Evolutionary conservation across 352 stramenopile genomes (phyloP).

Genomic region (Phytophthora macrochlamydospora): DNA sequence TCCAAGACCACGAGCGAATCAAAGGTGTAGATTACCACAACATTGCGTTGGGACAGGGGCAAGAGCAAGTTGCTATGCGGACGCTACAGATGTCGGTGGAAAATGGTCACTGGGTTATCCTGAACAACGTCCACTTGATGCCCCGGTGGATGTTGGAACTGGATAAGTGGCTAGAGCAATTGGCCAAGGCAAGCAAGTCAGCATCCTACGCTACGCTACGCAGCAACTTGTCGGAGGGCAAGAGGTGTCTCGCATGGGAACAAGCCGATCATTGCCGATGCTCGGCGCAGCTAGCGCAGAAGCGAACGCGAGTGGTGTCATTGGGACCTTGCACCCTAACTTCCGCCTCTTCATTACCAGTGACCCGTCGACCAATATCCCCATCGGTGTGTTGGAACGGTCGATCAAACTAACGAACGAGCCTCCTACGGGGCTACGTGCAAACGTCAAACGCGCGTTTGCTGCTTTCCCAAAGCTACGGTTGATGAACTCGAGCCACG

Average conservation of each 20-base stretch:
- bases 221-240: conserved; percentile 29
- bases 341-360: conserved; percentile 91
- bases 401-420: conserved; percentile 92
- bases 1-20: conserved; percentile 90
- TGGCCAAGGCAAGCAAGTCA: conserved; percentile 65
- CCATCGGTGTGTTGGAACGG: conserved; percentile 89
- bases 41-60: conserved; percentile 94
- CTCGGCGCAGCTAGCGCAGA: conserved; percentile 5
- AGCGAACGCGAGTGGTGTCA: conserved; percentile 2
- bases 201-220: conserved; percentile 42
- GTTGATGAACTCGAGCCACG: conserved; percentile 87
- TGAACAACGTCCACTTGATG: conserved; percentile 97
- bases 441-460: conserved; percentile 90
- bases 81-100: conserved; percentile 86
- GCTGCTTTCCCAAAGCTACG: conserved; percentile 68
- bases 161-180: conserved; percentile 91
- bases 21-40: conserved; percentile 97
- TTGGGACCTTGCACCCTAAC: conserved; percentile 58
- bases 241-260: conserved; percentile 24
- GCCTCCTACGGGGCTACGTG: conserved; percentile 84
- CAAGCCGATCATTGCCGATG: conserved; percentile 24
- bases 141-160: conserved; percentile 93
- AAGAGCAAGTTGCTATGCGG: conserved; percentile 92
- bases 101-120: conserved; percentile 95
- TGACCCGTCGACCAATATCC: conserved; percentile 85